Conservation (phyloP, 1,284 basidiomycete genomes). For the Golubevia pallescens region DNA sequence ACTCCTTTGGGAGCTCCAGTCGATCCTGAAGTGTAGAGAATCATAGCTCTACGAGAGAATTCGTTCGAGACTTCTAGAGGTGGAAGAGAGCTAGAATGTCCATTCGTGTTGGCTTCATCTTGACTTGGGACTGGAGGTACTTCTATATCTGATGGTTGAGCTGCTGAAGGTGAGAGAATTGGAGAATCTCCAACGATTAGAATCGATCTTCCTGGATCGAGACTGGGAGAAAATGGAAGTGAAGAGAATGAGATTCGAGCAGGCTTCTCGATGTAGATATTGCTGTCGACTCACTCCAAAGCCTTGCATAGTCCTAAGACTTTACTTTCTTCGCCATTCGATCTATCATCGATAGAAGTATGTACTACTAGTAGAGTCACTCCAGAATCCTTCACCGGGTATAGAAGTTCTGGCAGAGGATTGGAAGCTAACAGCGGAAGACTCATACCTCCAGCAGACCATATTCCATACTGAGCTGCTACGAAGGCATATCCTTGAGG, state of each 20-base stretch:
- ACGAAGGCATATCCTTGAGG: background rate
- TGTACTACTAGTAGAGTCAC: constrained; percentile 38
- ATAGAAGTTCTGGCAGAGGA: constrained; percentile 53
- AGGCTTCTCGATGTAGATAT: no score
- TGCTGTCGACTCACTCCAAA: constrained; percentile 19
- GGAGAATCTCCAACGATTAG: constrained; percentile 8
- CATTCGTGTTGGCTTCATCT: background rate
- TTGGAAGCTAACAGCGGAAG: background rate
- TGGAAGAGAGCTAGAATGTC: constrained; percentile 17
- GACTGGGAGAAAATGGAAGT: background rate
- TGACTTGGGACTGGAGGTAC: background rate
- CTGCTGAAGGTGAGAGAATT: constrained; percentile 9
- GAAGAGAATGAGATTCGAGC: background rate
- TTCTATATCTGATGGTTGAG: constrained; percentile 16
- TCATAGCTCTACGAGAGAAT: constrained; percentile 40
- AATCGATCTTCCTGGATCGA: background rate
- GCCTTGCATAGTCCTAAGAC: constrained; percentile 39
- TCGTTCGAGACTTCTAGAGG: constrained; percentile 15
- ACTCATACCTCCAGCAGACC: background rate
- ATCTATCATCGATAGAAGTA: constrained; percentile 19
- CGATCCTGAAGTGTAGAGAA: constrained; percentile 64
- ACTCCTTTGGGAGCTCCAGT: constrained; percentile 63
- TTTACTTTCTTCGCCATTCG: constrained; percentile 10
- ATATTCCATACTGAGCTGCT: background rate
- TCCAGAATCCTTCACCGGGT: constrained; percentile 51